phyloP scores from a whole-genome alignment of 345 rosid genomes.

The Xanthoceras sorbifolium region DNA sequence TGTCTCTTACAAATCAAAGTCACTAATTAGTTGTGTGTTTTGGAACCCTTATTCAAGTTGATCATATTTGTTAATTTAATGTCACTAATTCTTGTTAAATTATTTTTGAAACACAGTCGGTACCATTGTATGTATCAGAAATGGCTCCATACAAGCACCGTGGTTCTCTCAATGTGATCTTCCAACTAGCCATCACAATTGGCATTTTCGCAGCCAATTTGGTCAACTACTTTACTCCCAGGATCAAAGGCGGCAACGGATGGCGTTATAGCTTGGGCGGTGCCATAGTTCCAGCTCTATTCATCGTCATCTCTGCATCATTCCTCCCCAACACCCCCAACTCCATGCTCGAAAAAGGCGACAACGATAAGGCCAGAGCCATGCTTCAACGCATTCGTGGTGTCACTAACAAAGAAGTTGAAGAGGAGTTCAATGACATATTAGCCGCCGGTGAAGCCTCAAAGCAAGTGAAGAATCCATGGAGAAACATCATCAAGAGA shows the following conservation, averaged over 20 bases:
- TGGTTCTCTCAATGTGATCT: constrained; percentile 50
- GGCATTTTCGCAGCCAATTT: constrained; percentile 53
- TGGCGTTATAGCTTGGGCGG: constrained; percentile 42
- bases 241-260: constrained; percentile 24
- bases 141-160: constrained; percentile 60
- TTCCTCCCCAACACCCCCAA: no score
- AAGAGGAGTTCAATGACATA: constrained; percentile 40
- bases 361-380: constrained; percentile 26
- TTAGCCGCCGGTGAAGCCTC: constrained; percentile 31
- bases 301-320: constrained; percentile 29
- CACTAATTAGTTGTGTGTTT: no score
- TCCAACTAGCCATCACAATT: constrained; percentile 46
- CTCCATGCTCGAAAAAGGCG: constrained; percentile 36
- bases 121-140: constrained; percentile 57
- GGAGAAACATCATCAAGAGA: constrained; percentile 21
- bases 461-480: constrained; percentile 29
- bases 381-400: no score
- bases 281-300: constrained; percentile 42
- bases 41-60: no score
- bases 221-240: constrained; percentile 41
- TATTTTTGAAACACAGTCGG: constrained; percentile 31
- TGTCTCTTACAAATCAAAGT: no score
- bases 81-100: neutral
- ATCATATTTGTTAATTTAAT: neutral
- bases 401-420: constrained; percentile 23